A percentile compares a stretch with the other conserved stretches of the same genome.
These are phyloP conservation scores for Stephania cephalantha DNA, from an alignment of 164 flowering plant species.

Conservation along the genomic window DNA sequence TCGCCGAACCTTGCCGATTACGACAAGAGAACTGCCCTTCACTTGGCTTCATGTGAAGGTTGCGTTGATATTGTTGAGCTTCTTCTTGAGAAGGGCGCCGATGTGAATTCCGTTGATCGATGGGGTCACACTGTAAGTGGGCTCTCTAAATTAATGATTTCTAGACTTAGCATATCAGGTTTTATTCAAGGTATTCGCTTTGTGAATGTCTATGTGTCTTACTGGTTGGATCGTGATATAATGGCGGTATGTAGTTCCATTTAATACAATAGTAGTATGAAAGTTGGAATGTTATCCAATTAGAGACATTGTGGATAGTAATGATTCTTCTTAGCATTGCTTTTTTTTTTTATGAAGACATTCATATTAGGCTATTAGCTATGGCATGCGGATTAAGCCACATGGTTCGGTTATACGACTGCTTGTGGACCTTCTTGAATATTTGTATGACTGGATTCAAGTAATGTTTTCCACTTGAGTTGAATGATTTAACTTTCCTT, in stretches of 20 bases:
- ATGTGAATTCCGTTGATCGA: constrained; percentile 47
- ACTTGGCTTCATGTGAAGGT: constrained; percentile 59
- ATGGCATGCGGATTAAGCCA: no score
- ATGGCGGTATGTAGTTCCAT: no score
- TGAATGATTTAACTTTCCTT: not conserved
- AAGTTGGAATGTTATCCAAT: no score
- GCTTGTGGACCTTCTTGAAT: not conserved
- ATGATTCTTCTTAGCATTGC: no score
- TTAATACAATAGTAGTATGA: no score
- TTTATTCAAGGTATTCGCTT: not conserved
- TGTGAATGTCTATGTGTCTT: not conserved
- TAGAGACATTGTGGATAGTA: no score
- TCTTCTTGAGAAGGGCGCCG: constrained; percentile 56
- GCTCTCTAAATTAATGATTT: not conserved
- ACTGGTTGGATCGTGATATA: not conserved
- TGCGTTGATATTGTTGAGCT: constrained; percentile 41
- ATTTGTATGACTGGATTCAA: not conserved
- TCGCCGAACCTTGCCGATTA: constrained; percentile 47
- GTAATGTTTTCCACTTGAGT: not conserved
- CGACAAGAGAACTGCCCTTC: constrained; percentile 63
- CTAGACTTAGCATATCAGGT: not conserved
- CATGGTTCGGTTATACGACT: no score
- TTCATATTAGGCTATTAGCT: no score
- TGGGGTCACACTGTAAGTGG: constrained; percentile 61
- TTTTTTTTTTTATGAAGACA: no score